Evolutionary conservation across 192 early-diverging fungal genomes (phyloP).

Genomic region (Pecoramyces ruminantium): DNA sequence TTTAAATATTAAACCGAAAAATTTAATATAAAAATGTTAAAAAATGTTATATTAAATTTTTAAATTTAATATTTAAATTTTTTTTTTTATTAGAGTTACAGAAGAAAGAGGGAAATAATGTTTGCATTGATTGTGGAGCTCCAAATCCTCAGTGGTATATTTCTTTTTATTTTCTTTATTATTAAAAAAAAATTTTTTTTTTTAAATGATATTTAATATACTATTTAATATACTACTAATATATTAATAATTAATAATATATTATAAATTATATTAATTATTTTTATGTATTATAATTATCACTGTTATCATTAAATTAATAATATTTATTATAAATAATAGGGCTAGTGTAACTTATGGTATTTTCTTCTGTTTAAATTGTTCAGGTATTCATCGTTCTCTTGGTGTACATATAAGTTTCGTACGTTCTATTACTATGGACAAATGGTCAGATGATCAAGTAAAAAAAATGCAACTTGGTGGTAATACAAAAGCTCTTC

Average conservation of each 20-base stretch:
- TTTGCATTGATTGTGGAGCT: slow-evolving; percentile 79
- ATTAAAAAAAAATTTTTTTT: background rate
- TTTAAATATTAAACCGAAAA: too few species aligned
- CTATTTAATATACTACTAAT: too few species aligned
- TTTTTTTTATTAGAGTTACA: slow-evolving; percentile 21
- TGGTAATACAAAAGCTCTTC: slow-evolving; percentile 70
- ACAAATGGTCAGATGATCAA: slow-evolving; percentile 91
- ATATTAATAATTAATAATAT: too few species aligned
- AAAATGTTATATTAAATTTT: too few species aligned
- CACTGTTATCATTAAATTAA: too few species aligned
- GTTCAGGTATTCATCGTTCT: slow-evolving; percentile 69
- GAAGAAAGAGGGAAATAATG: slow-evolving; percentile 24
- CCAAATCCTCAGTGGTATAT: slow-evolving; percentile 23
- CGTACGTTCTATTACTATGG: slow-evolving; percentile 98
- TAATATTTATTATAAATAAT: too few species aligned
- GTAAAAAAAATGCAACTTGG: slow-evolving; percentile 83
- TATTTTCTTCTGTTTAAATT: slow-evolving; percentile 90
- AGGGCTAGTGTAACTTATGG: slow-evolving; percentile 89
- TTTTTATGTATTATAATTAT: too few species aligned
- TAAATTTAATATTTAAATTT: background rate
- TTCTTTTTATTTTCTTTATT: background rate
- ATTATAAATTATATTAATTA: too few species aligned
- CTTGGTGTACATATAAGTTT: slow-evolving; percentile 50
- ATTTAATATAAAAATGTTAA: too few species aligned
- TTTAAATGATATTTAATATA: background rate